Evolutionary conservation across 2,329 filamentous ascomycete species (phyloP), one percentile per base, ranked within the genome.

Genomic region (Exutisphaerella laricina): DNA sequence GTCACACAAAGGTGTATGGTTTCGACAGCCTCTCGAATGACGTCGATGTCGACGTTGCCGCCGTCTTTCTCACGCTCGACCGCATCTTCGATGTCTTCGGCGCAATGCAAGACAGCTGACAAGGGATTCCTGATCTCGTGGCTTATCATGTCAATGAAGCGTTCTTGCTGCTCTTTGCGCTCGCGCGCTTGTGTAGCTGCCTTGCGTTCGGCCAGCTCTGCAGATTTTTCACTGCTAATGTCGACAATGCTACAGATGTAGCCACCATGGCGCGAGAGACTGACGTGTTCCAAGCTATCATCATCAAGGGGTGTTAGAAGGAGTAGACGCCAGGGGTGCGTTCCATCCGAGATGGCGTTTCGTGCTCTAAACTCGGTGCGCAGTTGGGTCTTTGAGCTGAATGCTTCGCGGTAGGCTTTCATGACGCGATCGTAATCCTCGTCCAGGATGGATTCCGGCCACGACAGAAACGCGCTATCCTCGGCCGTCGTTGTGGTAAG

Each of bases 171-270:
- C 39, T 66, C 61, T 35, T 70, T 70, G 7, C 66, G 55, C 31
- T 71, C 68, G 28, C 58, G 57, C 1, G 69, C 68, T 46, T 70
- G 67, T 13, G 58, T 58, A 2, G 69, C 68, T 9, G 65, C 65
- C 39, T 66, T 64, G 23, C 68, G 60, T 37, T 71, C 66, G 3
- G 62, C 50, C 6, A 70, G 39, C 40, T 70, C 63, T 3, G 67
- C 67, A 28, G 62, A 60, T 44, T 71, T 71, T 45, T 70, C 68
- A 12, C 66, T 63, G 12, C 65, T 70, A 26, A 71, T 70, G 42
- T 71, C 69, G 10, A 71, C 66, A 7, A 72, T 60, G 14, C 66
- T 67, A 46, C 68, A 70, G 4, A 71, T 69, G 48, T 68, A 71
- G 2, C 69, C 68, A 5, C 67, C 66, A 17, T 67, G 63, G 16